Conservation (phyloP, 2,329 filamentous ascomycete species). For the Phialophora verrucosa region DNA sequence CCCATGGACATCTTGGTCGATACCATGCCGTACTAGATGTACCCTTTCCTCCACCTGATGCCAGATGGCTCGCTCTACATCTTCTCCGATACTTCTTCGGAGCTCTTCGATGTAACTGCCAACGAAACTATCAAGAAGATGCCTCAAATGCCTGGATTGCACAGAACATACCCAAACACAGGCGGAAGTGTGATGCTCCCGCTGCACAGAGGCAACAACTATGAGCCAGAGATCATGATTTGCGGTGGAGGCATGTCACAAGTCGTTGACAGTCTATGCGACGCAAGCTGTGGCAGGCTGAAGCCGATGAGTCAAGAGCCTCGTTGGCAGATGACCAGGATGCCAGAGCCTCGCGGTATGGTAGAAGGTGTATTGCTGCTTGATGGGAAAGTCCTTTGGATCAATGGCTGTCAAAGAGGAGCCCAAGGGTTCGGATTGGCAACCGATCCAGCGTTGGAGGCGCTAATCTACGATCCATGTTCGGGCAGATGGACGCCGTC, state of each 20-base stretch:
- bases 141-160: constrained; percentile 61
- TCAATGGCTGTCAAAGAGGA: constrained; percentile 64
- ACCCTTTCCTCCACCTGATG: constrained; percentile 66
- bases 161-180: constrained; percentile 66
- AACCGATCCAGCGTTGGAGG: constrained; percentile 59
- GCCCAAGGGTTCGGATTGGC: constrained; percentile 67
- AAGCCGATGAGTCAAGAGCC: constrained; percentile 56
- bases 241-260: constrained; percentile 67
- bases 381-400: constrained; percentile 64
- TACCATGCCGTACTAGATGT: constrained; percentile 69
- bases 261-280: constrained; percentile 63
- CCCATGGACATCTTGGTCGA: constrained; percentile 60
- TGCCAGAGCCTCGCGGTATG: constrained; percentile 64
- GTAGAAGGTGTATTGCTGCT: constrained; percentile 65
- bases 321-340: constrained; percentile 63
- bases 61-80: constrained; percentile 63
- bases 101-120: constrained; percentile 59
- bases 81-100: constrained; percentile 61
- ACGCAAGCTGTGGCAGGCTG: constrained; percentile 64
- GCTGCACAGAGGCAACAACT: constrained; percentile 58
- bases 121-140: constrained; percentile 55
- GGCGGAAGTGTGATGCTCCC: constrained; percentile 64
- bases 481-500: constrained; percentile 57
- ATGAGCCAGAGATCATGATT: constrained; percentile 61
- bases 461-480: constrained; percentile 64